Evolutionary conservation across 2,329 filamentous ascomycete species (phyloP).

Genomic region (Epichloe bromicola): DNA sequence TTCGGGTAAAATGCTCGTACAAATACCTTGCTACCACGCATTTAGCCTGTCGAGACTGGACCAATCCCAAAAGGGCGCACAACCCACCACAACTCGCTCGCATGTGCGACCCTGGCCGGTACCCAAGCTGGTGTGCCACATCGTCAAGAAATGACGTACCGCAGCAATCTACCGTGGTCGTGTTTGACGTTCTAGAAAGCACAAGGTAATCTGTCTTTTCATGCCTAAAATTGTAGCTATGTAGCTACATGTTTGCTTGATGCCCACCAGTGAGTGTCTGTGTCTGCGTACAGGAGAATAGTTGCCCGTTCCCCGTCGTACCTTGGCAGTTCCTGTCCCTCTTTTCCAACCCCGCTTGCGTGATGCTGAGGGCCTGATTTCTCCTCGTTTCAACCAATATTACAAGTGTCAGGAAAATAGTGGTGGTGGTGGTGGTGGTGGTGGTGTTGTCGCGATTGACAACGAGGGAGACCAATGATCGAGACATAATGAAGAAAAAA

Average conservation of each 20-base stretch:
- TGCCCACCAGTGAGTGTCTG: neutral
- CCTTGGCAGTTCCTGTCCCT: neutral
- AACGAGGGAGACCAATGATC: neutral
- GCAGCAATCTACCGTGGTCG: too few relatives aligned
- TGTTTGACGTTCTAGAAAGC: too few relatives aligned
- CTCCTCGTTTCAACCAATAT: conserved; percentile 1
- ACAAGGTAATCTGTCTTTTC: neutral
- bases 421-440: conserved; percentile 8
- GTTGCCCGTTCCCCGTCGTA: neutral
- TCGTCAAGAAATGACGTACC: neutral
- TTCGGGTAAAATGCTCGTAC: too few relatives aligned
- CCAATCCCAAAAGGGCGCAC: too few relatives aligned
- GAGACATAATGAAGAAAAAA: conserved; percentile 4
- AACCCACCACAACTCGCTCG: too few relatives aligned
- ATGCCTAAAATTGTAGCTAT: conserved; percentile 4
- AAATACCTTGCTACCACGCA: too few relatives aligned
- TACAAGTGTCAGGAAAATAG: neutral
- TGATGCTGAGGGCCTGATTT: neutral
- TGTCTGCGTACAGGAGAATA: neutral
- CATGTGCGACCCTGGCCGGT: neutral
- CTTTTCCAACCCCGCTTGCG: neutral
- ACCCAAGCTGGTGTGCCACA: neutral
- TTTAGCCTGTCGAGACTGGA: too few relatives aligned
- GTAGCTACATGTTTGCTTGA: conserved; percentile 5
- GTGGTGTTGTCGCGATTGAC: conserved; percentile 14